Evolutionary conservation across 495 filamentous ascomycete species (phyloP).

Genomic region (Penicillium cosmopolitanum): DNA sequence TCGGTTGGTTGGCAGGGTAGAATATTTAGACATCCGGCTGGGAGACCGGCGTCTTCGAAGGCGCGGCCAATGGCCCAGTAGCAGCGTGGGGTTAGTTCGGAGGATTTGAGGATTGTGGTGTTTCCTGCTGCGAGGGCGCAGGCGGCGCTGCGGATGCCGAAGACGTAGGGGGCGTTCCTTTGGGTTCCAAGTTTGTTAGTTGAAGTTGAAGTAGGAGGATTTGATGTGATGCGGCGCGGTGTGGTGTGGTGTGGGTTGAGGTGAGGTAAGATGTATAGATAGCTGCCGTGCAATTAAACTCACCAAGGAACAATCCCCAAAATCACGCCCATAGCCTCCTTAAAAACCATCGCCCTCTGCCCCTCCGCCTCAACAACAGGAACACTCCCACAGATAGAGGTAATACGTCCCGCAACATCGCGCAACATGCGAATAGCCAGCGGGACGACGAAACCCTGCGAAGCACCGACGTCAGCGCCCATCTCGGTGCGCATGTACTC

Average conservation of each 20-base stretch:
- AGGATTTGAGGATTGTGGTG: conserved; percentile 73
- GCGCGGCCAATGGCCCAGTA: conserved; percentile 71
- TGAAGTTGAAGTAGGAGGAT: no score
- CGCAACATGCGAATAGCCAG: conserved; percentile 61
- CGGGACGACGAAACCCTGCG: conserved; percentile 62
- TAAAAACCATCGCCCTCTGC: conserved; percentile 66
- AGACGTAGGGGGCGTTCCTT: conserved; percentile 68
- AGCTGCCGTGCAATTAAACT: conserved; percentile 13
- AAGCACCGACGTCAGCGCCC: conserved; percentile 54
- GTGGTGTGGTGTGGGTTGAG: no score
- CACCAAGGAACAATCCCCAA: conserved; percentile 85
- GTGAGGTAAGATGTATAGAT: not conserved
- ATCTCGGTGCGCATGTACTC: conserved; percentile 74
- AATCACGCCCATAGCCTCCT: conserved; percentile 81
- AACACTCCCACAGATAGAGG: conserved; percentile 63
- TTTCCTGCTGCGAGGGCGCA: conserved; percentile 84
- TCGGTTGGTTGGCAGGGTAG: conserved; percentile 55
- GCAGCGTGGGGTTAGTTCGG: conserved; percentile 72
- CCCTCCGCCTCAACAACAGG: conserved; percentile 59
- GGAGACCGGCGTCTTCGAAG: conserved; percentile 73
- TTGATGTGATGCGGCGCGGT: no score
- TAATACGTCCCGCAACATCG: conserved; percentile 73
- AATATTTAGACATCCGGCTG: conserved; percentile 58
- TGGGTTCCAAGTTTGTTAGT: not conserved
- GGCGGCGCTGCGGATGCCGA: conserved; percentile 67